These are phyloP conservation scores for Planoprotostelium fungivorum DNA, from an alignment of 78 protist species.

Conservation along the genomic window DNA sequence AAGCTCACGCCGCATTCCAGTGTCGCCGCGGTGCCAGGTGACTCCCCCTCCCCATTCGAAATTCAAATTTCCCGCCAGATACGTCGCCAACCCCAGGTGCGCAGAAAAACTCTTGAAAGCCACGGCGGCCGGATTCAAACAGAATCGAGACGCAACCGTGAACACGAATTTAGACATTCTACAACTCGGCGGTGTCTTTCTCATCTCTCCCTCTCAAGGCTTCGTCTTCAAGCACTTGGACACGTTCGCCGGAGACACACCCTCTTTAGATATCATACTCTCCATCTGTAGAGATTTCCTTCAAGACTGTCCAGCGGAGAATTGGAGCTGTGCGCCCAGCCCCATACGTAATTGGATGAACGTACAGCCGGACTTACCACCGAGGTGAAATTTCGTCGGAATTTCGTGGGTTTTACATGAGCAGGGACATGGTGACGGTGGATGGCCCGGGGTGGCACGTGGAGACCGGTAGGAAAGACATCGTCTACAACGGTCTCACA, in stretches of 20 bases:
- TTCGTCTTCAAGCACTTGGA: background rate
- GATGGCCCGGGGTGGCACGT: background rate
- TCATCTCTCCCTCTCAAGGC: background rate
- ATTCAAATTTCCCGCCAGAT: background rate
- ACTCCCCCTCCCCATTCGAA: background rate
- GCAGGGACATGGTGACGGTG: background rate
- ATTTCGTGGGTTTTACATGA: background rate
- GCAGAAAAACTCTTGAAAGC: background rate
- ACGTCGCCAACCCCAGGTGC: background rate
- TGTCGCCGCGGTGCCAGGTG: background rate
- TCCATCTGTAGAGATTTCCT: background rate
- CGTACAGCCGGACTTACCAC: background rate
- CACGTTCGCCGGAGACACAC: background rate
- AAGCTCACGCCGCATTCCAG: background rate
- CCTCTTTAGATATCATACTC: background rate
- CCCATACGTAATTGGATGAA: background rate
- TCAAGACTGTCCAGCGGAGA: background rate
- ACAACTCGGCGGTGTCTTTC: background rate
- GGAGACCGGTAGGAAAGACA: background rate
- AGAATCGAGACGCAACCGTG: background rate
- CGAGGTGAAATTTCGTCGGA: background rate
- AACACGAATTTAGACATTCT: background rate
- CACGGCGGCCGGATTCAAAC: background rate
- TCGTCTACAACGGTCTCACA: background rate
- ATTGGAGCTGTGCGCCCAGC: background rate